These are phyloP conservation scores for Rhizopus delemar DNA, from an alignment of 371 early-diverging fungal genomes.

Conservation along the genomic window DNA sequence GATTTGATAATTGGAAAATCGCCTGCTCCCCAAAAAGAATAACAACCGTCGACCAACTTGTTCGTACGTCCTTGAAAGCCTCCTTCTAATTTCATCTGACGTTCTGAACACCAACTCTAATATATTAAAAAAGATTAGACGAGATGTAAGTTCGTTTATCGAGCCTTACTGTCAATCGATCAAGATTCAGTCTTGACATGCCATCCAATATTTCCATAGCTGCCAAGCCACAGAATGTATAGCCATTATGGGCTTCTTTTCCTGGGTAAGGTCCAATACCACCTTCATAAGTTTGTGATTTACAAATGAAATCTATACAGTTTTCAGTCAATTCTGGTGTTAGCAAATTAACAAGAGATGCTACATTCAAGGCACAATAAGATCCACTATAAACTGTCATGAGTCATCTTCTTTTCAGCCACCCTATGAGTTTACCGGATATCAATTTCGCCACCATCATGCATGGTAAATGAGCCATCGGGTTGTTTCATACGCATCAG, in stretches of 20 bases:
- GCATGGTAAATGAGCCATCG: slow-evolving; percentile 92
- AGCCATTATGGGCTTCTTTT: slow-evolving; percentile 97
- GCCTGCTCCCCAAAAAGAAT: slow-evolving; percentile 96
- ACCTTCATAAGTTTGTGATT: slow-evolving; percentile 93
- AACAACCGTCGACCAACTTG: slow-evolving; percentile 98
- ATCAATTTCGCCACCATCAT: slow-evolving; percentile 92
- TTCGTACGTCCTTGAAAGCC: slow-evolving; percentile 97
- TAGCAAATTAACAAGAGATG: slow-evolving; percentile 75
- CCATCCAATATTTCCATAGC: slow-evolving; percentile 79
- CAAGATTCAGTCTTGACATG: slow-evolving; percentile 60
- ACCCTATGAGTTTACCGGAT: slow-evolving; percentile 53
- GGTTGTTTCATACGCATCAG: slow-evolving; percentile 81
- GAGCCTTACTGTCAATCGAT: slow-evolving; percentile 55
- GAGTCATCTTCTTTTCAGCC: not conserved
- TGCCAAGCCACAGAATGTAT: slow-evolving; percentile 93
- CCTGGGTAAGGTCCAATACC: slow-evolving; percentile 89
- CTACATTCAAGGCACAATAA: slow-evolving; percentile 88
- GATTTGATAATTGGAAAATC: slow-evolving; percentile 76
- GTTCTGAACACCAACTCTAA: slow-evolving; percentile 71
- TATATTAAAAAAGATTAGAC: not conserved
- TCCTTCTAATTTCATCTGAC: slow-evolving; percentile 91
- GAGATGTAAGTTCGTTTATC: not conserved
- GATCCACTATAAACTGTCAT: slow-evolving; percentile 58
- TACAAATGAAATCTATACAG: slow-evolving; percentile 71
- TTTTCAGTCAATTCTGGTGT: slow-evolving; percentile 76